Evolutionary conservation across 768 basidiomycete genomes (phyloP).

Genomic region (Nidularia pulvinata): DNA sequence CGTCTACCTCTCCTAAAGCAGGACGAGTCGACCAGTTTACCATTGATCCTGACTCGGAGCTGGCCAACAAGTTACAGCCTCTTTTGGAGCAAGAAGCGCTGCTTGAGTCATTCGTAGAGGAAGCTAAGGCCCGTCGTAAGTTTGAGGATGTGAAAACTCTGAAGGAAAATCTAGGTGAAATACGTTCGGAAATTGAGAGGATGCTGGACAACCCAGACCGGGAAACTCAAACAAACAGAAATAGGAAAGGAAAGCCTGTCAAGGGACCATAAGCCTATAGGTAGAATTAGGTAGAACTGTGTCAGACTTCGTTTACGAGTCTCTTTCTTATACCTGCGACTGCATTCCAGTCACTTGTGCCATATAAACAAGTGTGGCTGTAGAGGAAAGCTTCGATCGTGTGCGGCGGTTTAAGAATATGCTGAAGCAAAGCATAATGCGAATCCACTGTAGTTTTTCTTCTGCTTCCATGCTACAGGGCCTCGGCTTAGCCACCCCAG

Average conservation of each 20-base stretch:
- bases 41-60: constrained; percentile 63
- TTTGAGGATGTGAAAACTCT: constrained; percentile 94
- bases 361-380: too few relatives aligned
- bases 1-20: constrained; percentile 3
- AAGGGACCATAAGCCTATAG: neutral
- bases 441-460: too few relatives aligned
- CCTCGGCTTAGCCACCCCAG: too few relatives aligned
- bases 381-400: too few relatives aligned
- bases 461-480: too few relatives aligned
- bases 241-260: neutral
- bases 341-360: too few relatives aligned
- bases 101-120: constrained; percentile 86
- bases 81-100: constrained; percentile 94
- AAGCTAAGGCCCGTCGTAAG: constrained; percentile 88
- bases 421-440: too few relatives aligned
- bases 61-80: constrained; percentile 80
- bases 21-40: constrained; percentile 10
- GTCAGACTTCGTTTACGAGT: too few relatives aligned
- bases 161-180: constrained; percentile 78
- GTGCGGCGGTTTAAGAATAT: too few relatives aligned
- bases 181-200: constrained; percentile 80
- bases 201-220: constrained; percentile 35
- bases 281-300: neutral
- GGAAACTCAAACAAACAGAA: neutral
- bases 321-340: too few relatives aligned